phyloP scores from a whole-genome alignment of 2,329 filamentous ascomycete genomes.

The Colletotrichum tabaci region DNA sequence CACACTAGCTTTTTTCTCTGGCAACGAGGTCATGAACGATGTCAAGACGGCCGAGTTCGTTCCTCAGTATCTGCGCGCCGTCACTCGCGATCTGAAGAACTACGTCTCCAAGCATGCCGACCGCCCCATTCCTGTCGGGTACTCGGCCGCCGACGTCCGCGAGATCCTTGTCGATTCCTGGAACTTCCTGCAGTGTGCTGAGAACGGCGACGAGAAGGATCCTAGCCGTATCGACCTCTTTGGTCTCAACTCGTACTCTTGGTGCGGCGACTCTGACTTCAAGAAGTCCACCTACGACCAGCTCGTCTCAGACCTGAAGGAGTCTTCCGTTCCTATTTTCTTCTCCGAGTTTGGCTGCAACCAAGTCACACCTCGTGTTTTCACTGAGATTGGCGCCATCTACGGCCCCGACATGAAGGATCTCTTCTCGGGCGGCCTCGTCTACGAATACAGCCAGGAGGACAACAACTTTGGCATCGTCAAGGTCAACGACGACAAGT shows the following conservation, averaged over 20 bases:
- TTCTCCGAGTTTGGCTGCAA: constrained; percentile 90
- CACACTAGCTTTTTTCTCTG: constrained; percentile 81
- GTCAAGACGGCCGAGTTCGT: constrained; percentile 70
- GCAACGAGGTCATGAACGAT: constrained; percentile 84
- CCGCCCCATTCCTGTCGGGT: constrained; percentile 81
- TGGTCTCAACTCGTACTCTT: constrained; percentile 81
- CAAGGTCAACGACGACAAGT: constrained; percentile 70
- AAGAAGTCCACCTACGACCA: constrained; percentile 73
- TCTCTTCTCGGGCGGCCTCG: constrained; percentile 81
- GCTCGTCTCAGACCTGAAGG: constrained; percentile 76
- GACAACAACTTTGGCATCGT: constrained; percentile 77
- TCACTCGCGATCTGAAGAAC: constrained; percentile 85
- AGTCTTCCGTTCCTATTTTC: constrained; percentile 80
- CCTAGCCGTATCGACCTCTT: constrained; percentile 81
- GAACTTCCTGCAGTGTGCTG: constrained; percentile 81
- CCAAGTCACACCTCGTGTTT: constrained; percentile 77
- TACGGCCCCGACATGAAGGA: constrained; percentile 79
- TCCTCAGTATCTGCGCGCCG: constrained; percentile 81
- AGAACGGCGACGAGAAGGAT: constrained; percentile 67
- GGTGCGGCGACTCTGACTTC: constrained; percentile 77
- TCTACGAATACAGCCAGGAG: constrained; percentile 87
- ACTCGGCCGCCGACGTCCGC: constrained; percentile 86
- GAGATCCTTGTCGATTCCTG: constrained; percentile 80
- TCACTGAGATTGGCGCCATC: constrained; percentile 81
- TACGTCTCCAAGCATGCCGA: constrained; percentile 81